Base-by-base conservation (phyloP, 129 eudicot genomes). In the Helichrysum umbraculigerum region DNA sequence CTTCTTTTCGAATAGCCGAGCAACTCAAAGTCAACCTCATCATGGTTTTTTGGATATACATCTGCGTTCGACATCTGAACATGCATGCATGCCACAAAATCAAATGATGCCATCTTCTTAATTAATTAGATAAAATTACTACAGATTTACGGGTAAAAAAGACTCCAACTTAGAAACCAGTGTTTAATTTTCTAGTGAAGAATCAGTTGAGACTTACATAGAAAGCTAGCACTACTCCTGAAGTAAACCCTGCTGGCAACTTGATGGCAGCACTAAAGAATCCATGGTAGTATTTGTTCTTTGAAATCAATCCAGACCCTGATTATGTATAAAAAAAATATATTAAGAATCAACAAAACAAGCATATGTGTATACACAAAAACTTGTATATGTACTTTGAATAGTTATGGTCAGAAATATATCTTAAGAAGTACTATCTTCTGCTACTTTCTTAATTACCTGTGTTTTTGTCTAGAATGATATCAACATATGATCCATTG, bases 221-320 rank as follows among this genome's bases (percentile, higher is more conserved):
- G 63, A 88, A 90, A 78, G 98, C 98, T 20, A 90, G 79, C 21
- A 93, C 98, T 47, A 93, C 85, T 20, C 98, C 98, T 69, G 98
- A 90, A 59, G 98, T 86, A 66, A 85, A 90, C 64, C 98, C 91
- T 59, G 89, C 42, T 62, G 97, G 98, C 68, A 91, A 81, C 74
- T 91, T 94, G 8, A 94, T 76, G 29, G 96, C 96, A 72, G 88
- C 93, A 86, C 86, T 91, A 86, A 94, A 94, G 74, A 94, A 94
- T 37, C 98, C 98, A 85, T 91, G 86, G 77, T 88, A 78, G 82
- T 85, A 91, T 74, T 57, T 83, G 80, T 83, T 88, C 87, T 86
- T 94, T 21, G 98, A 90, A 29, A 81, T 68, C 78, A 93, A 79
- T 39, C 98, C 98, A 30, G 98, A 93, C 12, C 97, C 98, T 93